These are phyloP conservation scores for Botrytis elliptica DNA, from an alignment of 2,329 filamentous ascomycete species.

Conservation along the genomic window DNA sequence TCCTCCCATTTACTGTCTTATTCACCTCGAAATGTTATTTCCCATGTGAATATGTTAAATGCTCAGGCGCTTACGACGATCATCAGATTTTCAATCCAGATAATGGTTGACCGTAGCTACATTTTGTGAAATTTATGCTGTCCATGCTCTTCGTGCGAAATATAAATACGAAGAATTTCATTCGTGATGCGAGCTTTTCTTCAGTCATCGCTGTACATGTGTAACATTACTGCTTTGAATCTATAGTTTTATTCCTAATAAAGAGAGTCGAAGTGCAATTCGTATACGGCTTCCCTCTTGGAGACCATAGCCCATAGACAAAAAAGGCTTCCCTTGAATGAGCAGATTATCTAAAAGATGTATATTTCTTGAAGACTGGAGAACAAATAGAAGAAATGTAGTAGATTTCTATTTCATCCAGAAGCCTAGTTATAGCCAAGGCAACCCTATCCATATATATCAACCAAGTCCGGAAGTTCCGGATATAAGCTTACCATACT, in stretches of 20 bases:
- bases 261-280: not conserved
- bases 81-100: not conserved
- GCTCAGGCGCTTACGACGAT: accelerated
- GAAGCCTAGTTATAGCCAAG: not conserved
- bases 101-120: not conserved
- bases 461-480: not conserved
- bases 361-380: not conserved
- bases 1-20: not conserved
- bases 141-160: not conserved
- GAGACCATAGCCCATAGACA: not conserved
- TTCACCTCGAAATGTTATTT: not conserved
- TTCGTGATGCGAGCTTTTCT: not conserved
- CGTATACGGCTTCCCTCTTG: not conserved
- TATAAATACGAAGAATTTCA: not conserved
- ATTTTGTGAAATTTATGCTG: not conserved
- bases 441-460: not conserved
- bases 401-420: too few species aligned
- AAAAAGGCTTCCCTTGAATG: not conserved
- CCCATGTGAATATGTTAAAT: not conserved
- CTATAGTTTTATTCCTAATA: not conserved
- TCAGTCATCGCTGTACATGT: not conserved
- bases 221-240: not conserved
- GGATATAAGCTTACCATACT: not conserved
- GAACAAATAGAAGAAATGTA: not conserved
- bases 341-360: not conserved